Percentiles rank a stretch among this genome's conserved stretches.
These are phyloP conservation scores for Strigomonas culicis DNA, from an alignment of 208 protist species.

Conservation along the genomic window DNA sequence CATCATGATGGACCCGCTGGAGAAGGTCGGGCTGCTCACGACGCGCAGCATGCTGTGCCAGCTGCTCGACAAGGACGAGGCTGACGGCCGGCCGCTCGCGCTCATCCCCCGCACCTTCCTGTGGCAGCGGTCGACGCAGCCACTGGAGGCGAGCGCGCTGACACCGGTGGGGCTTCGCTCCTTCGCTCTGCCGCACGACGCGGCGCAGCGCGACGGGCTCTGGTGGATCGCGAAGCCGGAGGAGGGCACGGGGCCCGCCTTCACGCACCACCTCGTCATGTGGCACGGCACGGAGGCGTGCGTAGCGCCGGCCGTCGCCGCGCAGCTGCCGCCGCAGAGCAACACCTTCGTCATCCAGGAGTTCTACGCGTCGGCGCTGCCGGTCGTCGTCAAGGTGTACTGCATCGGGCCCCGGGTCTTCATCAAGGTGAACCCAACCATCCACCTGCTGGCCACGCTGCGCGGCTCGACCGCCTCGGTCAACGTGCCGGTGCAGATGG, in stretches of 20 bases:
- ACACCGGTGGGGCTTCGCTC: slow-evolving; percentile 24
- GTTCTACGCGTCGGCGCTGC: slow-evolving; percentile 49
- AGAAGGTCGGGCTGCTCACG: slow-evolving; percentile 45
- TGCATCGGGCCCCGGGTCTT: slow-evolving; percentile 48
- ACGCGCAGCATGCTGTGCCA: slow-evolving; percentile 43
- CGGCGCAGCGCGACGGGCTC: slow-evolving; percentile 1
- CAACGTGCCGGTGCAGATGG: slow-evolving; percentile 42
- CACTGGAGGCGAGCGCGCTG: background rate
- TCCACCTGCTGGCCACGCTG: slow-evolving; percentile 33
- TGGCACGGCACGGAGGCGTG: slow-evolving; percentile 34
- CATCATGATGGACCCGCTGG: slow-evolving; percentile 59
- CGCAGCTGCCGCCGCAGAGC: slow-evolving; percentile 32
- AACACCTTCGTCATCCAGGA: slow-evolving; percentile 67
- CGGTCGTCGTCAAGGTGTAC: slow-evolving; percentile 87
- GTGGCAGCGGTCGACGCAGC: slow-evolving; percentile 22
- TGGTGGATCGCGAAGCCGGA: slow-evolving; percentile 86
- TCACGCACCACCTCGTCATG: slow-evolving; percentile 75
- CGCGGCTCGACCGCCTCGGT: background rate
- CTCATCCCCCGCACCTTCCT: slow-evolving; percentile 57
- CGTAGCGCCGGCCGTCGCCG: slow-evolving; percentile 30
- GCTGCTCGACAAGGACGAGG: slow-evolving; percentile 32
- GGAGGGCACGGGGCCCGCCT: slow-evolving; percentile 62
- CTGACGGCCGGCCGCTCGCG: slow-evolving; percentile 18
- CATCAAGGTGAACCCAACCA: slow-evolving; percentile 57
- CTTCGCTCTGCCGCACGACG: slow-evolving; percentile 13